These are phyloP conservation scores for Aspergillus persii DNA, from an alignment of 2,329 filamentous ascomycete genomes.

Conservation along the genomic window DNA sequence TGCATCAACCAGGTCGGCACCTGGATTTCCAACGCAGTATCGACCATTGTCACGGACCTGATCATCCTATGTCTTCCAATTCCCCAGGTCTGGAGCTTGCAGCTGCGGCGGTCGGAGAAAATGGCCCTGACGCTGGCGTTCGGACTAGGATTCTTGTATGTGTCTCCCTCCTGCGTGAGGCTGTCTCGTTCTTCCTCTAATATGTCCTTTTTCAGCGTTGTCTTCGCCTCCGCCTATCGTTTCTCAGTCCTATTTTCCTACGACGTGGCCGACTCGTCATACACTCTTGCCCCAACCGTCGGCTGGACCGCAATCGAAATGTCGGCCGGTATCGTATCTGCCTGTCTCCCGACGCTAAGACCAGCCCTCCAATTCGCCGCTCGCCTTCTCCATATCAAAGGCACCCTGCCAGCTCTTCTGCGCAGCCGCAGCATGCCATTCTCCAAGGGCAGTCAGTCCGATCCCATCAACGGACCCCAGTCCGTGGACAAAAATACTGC, in stretches of 20 bases:
- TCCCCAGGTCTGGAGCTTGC: slow-evolving; percentile 29
- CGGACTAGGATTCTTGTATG: slow-evolving; percentile 25
- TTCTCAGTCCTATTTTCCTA: slow-evolving; percentile 28
- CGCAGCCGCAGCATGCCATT: slow-evolving; percentile 8
- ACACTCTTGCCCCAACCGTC: slow-evolving; percentile 28
- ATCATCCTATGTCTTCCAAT: slow-evolving; percentile 25
- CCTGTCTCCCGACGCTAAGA: slow-evolving; percentile 26
- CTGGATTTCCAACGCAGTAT: slow-evolving; percentile 25
- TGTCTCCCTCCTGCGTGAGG: not conserved
- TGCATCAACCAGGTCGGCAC: slow-evolving; percentile 30
- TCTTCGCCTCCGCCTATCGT: slow-evolving; percentile 28
- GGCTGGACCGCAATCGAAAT: slow-evolving; percentile 31
- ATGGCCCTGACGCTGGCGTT: slow-evolving; percentile 22
- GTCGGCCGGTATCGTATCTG: slow-evolving; percentile 28
- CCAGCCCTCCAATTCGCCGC: slow-evolving; percentile 22
- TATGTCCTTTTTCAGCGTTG: slow-evolving; percentile 16
- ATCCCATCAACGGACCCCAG: not conserved
- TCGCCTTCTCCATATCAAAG: slow-evolving; percentile 18
- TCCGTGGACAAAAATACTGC: not conserved
- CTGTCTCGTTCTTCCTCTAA: not conserved
- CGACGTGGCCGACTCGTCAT: slow-evolving; percentile 20
- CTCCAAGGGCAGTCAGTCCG: slow-evolving; percentile 5
- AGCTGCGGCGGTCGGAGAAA: slow-evolving; percentile 22
- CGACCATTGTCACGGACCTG: slow-evolving; percentile 26
- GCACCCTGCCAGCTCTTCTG: slow-evolving; percentile 12